Evolutionary conservation across 139 green algal species (phyloP).

Genomic region (Edaphochlamys debaryana): DNA sequence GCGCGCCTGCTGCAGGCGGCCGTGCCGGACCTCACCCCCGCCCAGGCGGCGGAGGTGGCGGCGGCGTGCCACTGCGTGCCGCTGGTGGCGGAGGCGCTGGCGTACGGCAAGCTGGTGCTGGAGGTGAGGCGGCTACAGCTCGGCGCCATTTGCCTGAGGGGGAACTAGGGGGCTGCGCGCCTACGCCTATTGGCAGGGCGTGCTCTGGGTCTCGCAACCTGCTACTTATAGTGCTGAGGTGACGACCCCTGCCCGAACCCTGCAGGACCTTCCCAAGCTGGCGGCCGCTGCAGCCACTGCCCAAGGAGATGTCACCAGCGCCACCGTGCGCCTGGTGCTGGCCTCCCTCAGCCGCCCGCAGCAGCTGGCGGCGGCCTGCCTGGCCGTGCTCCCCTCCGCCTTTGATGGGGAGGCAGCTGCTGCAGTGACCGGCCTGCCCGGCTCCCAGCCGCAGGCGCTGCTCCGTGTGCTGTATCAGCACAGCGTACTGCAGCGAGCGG

Average conservation of each 20-base stretch:
- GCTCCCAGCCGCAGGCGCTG: neutral
- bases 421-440: neutral
- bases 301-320: too few relatives aligned
- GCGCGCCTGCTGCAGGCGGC: neutral
- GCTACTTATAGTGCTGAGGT: too few relatives aligned
- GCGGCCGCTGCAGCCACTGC: too few relatives aligned
- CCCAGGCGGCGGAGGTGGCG: neutral
- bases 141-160: too few relatives aligned
- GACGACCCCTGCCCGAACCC: too few relatives aligned
- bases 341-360: neutral
- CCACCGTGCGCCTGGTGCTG: constrained; percentile 4
- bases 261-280: too few relatives aligned
- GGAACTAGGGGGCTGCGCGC: too few relatives aligned
- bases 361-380: neutral
- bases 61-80: constrained; percentile 16
- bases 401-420: constrained; percentile 21
- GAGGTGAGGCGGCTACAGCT: too few relatives aligned
- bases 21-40: neutral
- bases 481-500: neutral
- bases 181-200: too few relatives aligned
- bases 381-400: constrained; percentile 18
- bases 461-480: neutral
- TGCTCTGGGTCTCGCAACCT: too few relatives aligned
- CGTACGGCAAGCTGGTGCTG: neutral
- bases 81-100: constrained; percentile 38